Evolutionary conservation across 352 stramenopile species (phyloP).

Genomic region (Phytophthora pluvialis): DNA sequence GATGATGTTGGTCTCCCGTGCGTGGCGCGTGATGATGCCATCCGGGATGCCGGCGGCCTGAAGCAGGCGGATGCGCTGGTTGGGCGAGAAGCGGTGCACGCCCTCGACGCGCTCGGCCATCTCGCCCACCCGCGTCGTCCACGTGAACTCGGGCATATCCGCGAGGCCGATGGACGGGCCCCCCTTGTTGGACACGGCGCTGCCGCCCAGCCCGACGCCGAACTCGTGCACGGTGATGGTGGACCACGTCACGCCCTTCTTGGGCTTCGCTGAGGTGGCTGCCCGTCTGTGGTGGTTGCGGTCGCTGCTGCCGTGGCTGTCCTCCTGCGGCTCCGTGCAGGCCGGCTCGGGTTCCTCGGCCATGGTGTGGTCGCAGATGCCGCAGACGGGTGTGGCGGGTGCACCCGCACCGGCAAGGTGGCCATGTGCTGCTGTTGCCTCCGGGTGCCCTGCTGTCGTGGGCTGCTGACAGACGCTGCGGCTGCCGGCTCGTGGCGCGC

Average conservation of each 20-base stretch:
- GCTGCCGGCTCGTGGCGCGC: constrained; percentile 8
- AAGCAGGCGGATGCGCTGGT: constrained; percentile 62
- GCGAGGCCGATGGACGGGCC: constrained; percentile 64
- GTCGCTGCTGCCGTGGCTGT: background rate
- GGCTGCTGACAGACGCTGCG: constrained; percentile 4
- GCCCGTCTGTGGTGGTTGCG: background rate
- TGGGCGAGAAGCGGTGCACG: constrained; percentile 66
- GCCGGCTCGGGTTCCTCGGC: constrained; percentile 2
- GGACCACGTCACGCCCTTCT: constrained; percentile 43
- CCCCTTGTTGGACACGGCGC: constrained; percentile 61
- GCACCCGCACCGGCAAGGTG: constrained; percentile 1
- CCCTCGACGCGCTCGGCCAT: constrained; percentile 73
- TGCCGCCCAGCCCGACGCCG: constrained; percentile 60
- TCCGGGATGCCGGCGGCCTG: constrained; percentile 62
- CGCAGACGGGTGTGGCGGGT: background rate
- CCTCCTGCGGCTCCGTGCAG: constrained; percentile 1
- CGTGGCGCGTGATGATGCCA: constrained; percentile 70
- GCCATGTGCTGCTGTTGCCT: constrained; percentile 4
- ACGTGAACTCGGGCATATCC: constrained; percentile 66
- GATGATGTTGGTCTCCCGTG: constrained; percentile 74
- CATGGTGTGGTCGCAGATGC: constrained; percentile 1
- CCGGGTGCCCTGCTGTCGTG: background rate
- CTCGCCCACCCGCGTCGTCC: constrained; percentile 69
- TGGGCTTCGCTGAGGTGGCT: constrained; percentile 6
- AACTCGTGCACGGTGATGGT: constrained; percentile 71